A percentile compares a stretch with the other conserved stretches of the same genome.
These are phyloP conservation scores for Didymella exigua DNA, from an alignment of 2,329 filamentous ascomycete genomes.

Conservation along the genomic window DNA sequence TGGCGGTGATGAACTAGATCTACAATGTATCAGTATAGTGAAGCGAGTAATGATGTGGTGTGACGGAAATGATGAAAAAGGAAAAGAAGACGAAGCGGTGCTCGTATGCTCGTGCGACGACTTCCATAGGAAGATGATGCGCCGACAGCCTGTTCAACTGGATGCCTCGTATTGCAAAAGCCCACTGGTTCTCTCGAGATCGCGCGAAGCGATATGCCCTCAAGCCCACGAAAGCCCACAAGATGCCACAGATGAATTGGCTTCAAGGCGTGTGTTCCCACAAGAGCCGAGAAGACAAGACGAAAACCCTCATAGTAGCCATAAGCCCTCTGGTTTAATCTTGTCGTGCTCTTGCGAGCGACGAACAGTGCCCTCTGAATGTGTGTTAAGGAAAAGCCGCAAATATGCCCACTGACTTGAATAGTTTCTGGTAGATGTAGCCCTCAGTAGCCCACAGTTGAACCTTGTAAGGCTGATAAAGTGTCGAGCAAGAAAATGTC, in stretches of 20 bases:
- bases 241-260: slow-evolving; percentile 53
- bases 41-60: slow-evolving; percentile 1
- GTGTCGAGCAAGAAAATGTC: slow-evolving; percentile 12
- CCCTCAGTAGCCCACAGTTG: slow-evolving; percentile 46
- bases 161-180: slow-evolving; percentile 51
- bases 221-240: slow-evolving; percentile 54
- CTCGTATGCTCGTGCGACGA: slow-evolving; percentile 33
- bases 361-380: slow-evolving; percentile 42
- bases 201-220: slow-evolving; percentile 48
- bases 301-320: slow-evolving; percentile 49
- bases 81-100: slow-evolving; percentile 29
- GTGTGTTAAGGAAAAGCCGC: slow-evolving; percentile 49
- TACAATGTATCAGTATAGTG: slow-evolving; percentile 42
- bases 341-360: slow-evolving; percentile 45
- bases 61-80: slow-evolving; percentile 20
- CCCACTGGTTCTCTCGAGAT: slow-evolving; percentile 51
- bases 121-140: slow-evolving; percentile 25
- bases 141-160: slow-evolving; percentile 44
- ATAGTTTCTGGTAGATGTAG: slow-evolving; percentile 41
- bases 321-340: slow-evolving; percentile 48
- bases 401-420: slow-evolving; percentile 51
- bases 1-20: slow-evolving; percentile 35
- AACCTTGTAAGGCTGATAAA: slow-evolving; percentile 35
- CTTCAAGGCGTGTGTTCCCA: slow-evolving; percentile 60
- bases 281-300: slow-evolving; percentile 56